Evolutionary conservation across 129 eudicot species (phyloP).

Genomic region (Centaurea solstitialis): DNA sequence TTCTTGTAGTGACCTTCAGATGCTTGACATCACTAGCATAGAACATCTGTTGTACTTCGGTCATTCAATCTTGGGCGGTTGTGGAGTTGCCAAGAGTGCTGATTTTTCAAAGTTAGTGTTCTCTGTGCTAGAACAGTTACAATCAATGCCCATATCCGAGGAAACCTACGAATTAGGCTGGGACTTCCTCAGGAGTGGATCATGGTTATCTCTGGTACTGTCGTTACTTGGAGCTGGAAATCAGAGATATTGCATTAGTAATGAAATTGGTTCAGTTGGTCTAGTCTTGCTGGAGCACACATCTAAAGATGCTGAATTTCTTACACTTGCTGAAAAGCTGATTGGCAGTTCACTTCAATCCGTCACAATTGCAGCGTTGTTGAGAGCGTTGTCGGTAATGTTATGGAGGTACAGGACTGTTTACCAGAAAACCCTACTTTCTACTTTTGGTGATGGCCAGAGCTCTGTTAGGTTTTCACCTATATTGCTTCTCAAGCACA

Average conservation of each 20-base stretch:
- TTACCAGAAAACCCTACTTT: conserved; percentile 66
- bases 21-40: conserved; percentile 45
- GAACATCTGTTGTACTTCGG: conserved; percentile 60
- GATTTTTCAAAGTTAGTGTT: conserved; percentile 43
- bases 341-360: conserved; percentile 39
- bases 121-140: conserved; percentile 62
- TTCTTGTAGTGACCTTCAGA: conserved; percentile 34
- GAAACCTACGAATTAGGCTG: conserved; percentile 58
- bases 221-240: conserved; percentile 58
- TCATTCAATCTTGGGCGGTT: conserved; percentile 53
- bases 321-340: conserved; percentile 47
- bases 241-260: conserved; percentile 38
- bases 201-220: conserved; percentile 77
- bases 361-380: conserved; percentile 39
- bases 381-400: conserved; percentile 51
- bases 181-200: conserved; percentile 75
- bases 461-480: conserved; percentile 45
- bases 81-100: conserved; percentile 19
- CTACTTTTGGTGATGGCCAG: conserved; percentile 41
- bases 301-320: conserved; percentile 54
- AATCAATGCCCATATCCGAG: conserved; percentile 40
- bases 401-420: conserved; percentile 47
- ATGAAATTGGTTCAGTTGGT: conserved; percentile 35
- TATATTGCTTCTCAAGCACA: conserved; percentile 61
- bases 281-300: conserved; percentile 35